Evolutionary conservation across 257 asterid species (phyloP), one percentile per base, ranked within the genome.

Genomic region (Solanum paucissectum): DNA sequence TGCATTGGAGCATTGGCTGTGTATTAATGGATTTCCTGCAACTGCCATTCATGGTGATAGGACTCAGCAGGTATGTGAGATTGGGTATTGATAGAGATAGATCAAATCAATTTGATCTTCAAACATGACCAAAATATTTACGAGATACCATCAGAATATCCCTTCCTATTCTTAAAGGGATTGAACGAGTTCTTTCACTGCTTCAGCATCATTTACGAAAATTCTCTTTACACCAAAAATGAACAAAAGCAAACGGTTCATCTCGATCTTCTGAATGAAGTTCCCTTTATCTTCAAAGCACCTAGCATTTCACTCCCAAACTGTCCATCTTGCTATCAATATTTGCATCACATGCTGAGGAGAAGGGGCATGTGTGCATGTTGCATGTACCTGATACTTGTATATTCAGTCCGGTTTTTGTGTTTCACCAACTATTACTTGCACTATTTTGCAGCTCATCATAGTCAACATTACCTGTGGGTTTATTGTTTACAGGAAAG

Each of bases 31-130:
- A 37, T 95, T 95, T 89, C 97, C 96, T 87, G 98, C 98, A 79
- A 95, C 98, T 86, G 91, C 98, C 49, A 95, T 95, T 90, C 98
- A 95, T 40, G 98, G 98, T 83, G 98, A 95, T 90, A 91, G 98
- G 88, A 92, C 98, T 8, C 98, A 95, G 83, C 98, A 95, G 95
- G 98, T 94, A 82, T 85, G 82, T 34, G 81, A 16, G 84, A 42
- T 42, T 40, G 27, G 23, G 84, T n/a, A 42, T 77, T 42, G 62
- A n/a, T 42, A 25, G 84, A 25, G 84, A 44, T 77, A 14, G 37
- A 42, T 77, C 55, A 77, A 42, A 77, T 14, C 36, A 40, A 42
- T 40, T 77, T 40, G 36, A 77, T 77, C 62, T 42, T 40, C 62
- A 40, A 77, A 77, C 20, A 23, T 75, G 58, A 75, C 58, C 60